Evolutionary conservation across 2,329 filamentous ascomycete genomes (phyloP).

Genomic region (Fusarium sp.): DNA sequence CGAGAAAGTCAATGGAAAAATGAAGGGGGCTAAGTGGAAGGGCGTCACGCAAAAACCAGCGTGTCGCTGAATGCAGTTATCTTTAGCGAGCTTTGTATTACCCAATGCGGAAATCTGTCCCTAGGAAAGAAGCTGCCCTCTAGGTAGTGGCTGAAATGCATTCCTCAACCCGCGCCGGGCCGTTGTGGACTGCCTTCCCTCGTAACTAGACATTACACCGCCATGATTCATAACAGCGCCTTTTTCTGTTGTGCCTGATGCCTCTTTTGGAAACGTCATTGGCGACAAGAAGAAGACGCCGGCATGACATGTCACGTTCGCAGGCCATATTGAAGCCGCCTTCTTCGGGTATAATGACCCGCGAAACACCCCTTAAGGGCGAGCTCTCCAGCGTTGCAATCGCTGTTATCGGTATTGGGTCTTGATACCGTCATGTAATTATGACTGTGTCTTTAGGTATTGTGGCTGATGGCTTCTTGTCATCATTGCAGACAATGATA

Average conservation of each 20-base stretch:
- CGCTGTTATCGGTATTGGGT: neutral
- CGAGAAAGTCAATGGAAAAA: neutral
- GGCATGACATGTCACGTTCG: neutral
- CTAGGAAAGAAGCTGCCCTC: neutral
- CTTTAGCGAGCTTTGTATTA: neutral
- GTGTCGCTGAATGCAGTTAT: neutral
- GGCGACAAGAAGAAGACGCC: neutral
- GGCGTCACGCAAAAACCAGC: neutral
- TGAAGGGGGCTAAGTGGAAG: neutral
- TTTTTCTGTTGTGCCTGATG: neutral
- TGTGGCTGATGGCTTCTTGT: neutral
- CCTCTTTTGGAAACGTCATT: neutral
- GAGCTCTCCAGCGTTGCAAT: neutral
- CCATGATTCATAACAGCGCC: neutral
- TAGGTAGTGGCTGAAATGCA: neutral
- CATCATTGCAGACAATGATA: too few relatives aligned
- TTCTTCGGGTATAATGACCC: neutral
- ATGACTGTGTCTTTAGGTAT: neutral
- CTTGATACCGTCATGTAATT: neutral
- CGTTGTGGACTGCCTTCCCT: neutral
- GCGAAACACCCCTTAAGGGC: neutral
- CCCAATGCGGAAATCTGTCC: neutral
- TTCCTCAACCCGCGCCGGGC: neutral
- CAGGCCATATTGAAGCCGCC: neutral
- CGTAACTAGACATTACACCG: neutral